Evolutionary conservation across 2,329 filamentous ascomycete species (phyloP).

Genomic region (Ceratocystis alfenasii): DNA sequence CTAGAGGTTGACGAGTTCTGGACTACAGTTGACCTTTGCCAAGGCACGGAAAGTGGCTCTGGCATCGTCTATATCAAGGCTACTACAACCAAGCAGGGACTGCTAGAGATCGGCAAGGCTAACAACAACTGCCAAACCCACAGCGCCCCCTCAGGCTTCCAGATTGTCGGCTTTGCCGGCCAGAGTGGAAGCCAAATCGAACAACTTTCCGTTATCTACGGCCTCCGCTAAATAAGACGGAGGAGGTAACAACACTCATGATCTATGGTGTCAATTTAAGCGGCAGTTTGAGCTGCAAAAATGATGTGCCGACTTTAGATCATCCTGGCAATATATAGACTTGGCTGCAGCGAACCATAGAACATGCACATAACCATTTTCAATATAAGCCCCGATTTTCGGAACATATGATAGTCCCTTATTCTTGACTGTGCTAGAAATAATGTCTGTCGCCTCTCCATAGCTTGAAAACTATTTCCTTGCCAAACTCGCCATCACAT

Average conservation of each 20-base stretch:
- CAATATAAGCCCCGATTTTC: too few relatives aligned
- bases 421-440: too few relatives aligned
- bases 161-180: conserved; percentile 44
- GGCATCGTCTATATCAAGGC: conserved; percentile 45
- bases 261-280: too few relatives aligned
- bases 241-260: too few relatives aligned
- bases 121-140: conserved; percentile 39
- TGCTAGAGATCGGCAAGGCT: conserved; percentile 34
- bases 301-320: not conserved
- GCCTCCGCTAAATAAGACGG: conserved; percentile 29
- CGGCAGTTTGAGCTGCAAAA: not conserved
- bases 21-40: conserved; percentile 39
- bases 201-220: conserved; percentile 40
- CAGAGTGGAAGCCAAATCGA: conserved; percentile 44
- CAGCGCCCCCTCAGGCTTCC: conserved; percentile 37
- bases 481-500: too few relatives aligned
- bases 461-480: too few relatives aligned
- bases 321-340: not conserved
- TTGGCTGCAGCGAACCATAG: too few relatives aligned
- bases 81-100: conserved; percentile 39
- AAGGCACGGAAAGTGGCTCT: conserved; percentile 34
- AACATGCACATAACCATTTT: too few relatives aligned
- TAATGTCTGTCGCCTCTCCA: too few relatives aligned
- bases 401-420: too few relatives aligned
- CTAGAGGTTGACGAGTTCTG: conserved; percentile 39